Conservation (phyloP, 2,329 filamentous ascomycete species). For the Pseudogymnoascus pannorum region DNA sequence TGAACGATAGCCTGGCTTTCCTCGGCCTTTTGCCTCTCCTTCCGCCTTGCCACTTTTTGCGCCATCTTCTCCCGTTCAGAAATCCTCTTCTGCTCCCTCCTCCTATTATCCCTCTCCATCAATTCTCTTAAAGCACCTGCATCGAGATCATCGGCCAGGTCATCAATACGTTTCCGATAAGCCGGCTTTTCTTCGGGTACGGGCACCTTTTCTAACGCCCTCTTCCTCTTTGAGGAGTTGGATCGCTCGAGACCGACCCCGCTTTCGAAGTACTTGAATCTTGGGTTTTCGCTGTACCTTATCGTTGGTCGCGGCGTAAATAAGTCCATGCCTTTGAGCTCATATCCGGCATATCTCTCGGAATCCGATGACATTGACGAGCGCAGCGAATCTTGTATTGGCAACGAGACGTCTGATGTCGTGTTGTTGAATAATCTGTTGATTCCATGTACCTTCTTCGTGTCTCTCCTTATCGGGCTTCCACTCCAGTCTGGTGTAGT, state of each 20-base stretch:
- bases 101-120: slow-evolving; percentile 80
- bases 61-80: slow-evolving; percentile 62
- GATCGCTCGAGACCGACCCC: slow-evolving; percentile 32
- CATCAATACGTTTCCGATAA: slow-evolving; percentile 55
- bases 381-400: slow-evolving; percentile 64
- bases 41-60: slow-evolving; percentile 55
- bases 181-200: slow-evolving; percentile 55
- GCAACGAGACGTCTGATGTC: slow-evolving; percentile 59
- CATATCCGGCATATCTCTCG: slow-evolving; percentile 65
- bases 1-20: slow-evolving; percentile 46
- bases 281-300: slow-evolving; percentile 61
- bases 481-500: slow-evolving; percentile 53
- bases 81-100: slow-evolving; percentile 66
- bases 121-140: slow-evolving; percentile 78
- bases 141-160: slow-evolving; percentile 78
- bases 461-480: slow-evolving; percentile 54
- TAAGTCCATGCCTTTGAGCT: slow-evolving; percentile 70
- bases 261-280: slow-evolving; percentile 42
- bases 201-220: slow-evolving; percentile 36
- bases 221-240: slow-evolving; percentile 43
- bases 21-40: slow-evolving; percentile 58
- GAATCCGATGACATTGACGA: slow-evolving; percentile 70
- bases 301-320: slow-evolving; percentile 80
- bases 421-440: slow-evolving; percentile 53
- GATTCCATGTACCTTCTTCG: slow-evolving; percentile 53